Base-by-base conservation (phyloP, 2,329 filamentous ascomycete genomes). In the Aureobasidium lini region DNA sequence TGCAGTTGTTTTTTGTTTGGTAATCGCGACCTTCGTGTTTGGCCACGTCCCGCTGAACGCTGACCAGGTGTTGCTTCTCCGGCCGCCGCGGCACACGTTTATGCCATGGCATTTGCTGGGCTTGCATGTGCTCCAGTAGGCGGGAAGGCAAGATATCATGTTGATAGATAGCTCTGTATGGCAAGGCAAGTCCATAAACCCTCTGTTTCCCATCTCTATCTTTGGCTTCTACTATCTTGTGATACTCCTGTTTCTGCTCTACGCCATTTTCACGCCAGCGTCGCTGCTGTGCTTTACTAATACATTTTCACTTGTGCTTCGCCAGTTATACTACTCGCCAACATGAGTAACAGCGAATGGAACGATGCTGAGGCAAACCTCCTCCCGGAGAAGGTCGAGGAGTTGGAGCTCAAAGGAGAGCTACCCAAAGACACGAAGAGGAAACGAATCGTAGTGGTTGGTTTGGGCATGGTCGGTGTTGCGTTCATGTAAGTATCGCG, bases 401-500 rank as follows among this genome's bases (percentile, higher is more conserved):
- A 72, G 62, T 40, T 73, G 64, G 65, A 68, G 40, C 61, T 61
- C 37, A 66, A 69, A 15, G 66, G 66, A 23, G 70, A 75, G 50
- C 66, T 74, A 13, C 68, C 72, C 6, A 68, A 70, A 37, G 62
- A 65, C 56, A 63, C 64, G 36, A 64, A 75, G 62, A 76, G 83
- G 62, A 90, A 89, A 71, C 85, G 81, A 68, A 75, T 95, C 37
- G 90, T 95, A 2, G 85, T 95, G 39, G 89, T 95, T 40, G 91
- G 91, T 9, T 74, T 96, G 73, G 91, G 91, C 2, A 96, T 96
- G 92, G 91, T 96, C 46, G 90, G 88, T 40, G 87, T 94, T 65
- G 86, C 88, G 43, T 93, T 95, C 71, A 90, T 95, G 88, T 93
- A 75, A 79, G 87, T 31, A 42, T 15, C 8, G 2, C 16, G 6